A percentile compares a stretch with the other conserved stretches of the same genome.
Conservation (phyloP, 345 rosid species). For the Psidium guajava region DNA sequence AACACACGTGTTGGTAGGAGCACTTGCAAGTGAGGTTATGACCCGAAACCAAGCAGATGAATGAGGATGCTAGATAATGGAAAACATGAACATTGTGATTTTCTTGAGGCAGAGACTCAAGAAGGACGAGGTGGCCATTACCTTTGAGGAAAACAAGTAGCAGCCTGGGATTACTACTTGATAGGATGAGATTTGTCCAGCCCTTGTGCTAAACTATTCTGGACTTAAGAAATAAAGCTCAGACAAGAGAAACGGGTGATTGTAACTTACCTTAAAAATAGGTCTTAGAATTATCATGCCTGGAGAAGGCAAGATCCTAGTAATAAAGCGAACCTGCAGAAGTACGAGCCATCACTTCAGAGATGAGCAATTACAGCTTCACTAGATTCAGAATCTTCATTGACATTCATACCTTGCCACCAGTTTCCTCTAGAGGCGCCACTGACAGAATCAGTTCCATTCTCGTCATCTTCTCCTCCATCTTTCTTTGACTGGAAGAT, state of each 20-base stretch:
- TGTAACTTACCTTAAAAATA: conserved; percentile 2
- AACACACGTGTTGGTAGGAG: background rate
- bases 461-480: conserved; percentile 40
- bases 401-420: conserved; percentile 65
- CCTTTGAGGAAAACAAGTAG: background rate
- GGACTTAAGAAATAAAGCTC: background rate
- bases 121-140: background rate
- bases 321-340: conserved; percentile 82
- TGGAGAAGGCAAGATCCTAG: conserved; percentile 23
- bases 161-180: background rate
- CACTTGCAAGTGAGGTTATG: background rate
- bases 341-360: background rate
- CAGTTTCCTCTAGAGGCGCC: conserved; percentile 83
- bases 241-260: background rate
- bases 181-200: background rate
- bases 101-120: background rate
- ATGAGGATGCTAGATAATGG: background rate
- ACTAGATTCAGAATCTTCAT: background rate
- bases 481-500: conserved; percentile 43
- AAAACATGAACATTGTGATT: background rate
- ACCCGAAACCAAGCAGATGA: background rate
- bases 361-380: background rate
- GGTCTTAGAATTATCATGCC: conserved; percentile 15
- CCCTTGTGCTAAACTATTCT: background rate
- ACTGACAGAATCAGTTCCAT: conserved; percentile 31